Evolutionary conservation across 23 red algal genomes (phyloP).

Genomic region (Gracilaria caudata): DNA sequence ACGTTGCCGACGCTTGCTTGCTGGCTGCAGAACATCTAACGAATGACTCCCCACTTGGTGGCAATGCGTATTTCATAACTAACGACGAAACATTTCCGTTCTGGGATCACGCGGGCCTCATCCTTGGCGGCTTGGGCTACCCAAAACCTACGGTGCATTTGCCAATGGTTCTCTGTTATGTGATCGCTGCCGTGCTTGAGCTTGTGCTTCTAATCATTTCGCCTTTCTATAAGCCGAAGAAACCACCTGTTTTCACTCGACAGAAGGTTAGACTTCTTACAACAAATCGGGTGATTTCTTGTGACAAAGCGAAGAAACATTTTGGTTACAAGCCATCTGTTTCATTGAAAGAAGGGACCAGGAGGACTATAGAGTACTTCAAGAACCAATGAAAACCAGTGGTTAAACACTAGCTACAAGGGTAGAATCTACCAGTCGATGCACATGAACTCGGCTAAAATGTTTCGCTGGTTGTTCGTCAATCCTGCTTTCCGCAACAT

Average conservation of each 20-base stretch:
- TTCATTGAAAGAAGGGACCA: constrained; percentile 71
- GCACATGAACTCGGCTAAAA: neutral
- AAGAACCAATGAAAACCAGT: neutral
- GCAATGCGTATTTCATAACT: constrained; percentile 94
- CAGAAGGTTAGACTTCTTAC: constrained; percentile 71
- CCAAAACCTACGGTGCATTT: constrained; percentile 56
- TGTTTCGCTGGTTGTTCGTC: neutral
- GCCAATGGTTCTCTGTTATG: constrained; percentile 73
- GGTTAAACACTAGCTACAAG: neutral
- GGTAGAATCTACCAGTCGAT: neutral
- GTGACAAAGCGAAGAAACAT: constrained; percentile 83
- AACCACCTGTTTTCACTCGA: constrained; percentile 78
- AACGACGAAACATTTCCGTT: constrained; percentile 88
- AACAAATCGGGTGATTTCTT: constrained; percentile 77
- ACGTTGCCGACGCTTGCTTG: constrained; percentile 73
- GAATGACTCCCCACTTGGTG: constrained; percentile 42
- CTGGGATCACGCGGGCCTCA: constrained; percentile 77
- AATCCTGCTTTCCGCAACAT: no score
- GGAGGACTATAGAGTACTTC: constrained; percentile 82
- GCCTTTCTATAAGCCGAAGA: constrained; percentile 47
- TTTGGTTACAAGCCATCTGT: constrained; percentile 84
- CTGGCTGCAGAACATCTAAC: constrained; percentile 70
- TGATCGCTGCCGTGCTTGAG: constrained; percentile 67
- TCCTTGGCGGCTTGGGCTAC: constrained; percentile 81
- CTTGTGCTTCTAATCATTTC: constrained; percentile 48